Evolutionary conservation across 768 basidiomycete species (phyloP).

Genomic region (Mycena venus): DNA sequence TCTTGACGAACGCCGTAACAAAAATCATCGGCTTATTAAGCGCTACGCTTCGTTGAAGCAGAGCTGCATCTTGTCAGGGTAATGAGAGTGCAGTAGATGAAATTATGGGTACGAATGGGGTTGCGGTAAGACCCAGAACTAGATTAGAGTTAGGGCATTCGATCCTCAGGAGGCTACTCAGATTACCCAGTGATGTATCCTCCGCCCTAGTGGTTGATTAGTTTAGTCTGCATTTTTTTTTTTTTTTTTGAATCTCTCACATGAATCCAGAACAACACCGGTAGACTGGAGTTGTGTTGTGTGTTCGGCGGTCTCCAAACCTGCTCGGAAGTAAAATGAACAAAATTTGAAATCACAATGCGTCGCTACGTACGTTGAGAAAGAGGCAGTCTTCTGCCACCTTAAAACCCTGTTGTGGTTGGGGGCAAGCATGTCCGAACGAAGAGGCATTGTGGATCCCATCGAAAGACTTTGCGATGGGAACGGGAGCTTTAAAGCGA

Average conservation of each 20-base stretch:
- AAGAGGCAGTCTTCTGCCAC: constrained; percentile 67
- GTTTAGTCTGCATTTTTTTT: neutral
- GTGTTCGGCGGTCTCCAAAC: constrained; percentile 51
- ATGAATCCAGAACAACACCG: constrained; percentile 56
- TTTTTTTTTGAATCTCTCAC: constrained; percentile 31
- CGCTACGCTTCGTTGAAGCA: constrained; percentile 62
- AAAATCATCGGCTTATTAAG: constrained; percentile 67
- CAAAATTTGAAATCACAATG: neutral
- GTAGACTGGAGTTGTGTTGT: constrained; percentile 43
- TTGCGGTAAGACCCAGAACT: constrained; percentile 58
- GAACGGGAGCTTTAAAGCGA: constrained; percentile 69
- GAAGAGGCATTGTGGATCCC: constrained; percentile 56
- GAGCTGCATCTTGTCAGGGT: constrained; percentile 45
- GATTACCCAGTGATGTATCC: constrained; percentile 51
- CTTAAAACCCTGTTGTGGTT: constrained; percentile 58
- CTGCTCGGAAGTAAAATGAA: constrained; percentile 33
- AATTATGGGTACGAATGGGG: constrained; percentile 56
- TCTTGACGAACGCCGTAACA: constrained; percentile 58
- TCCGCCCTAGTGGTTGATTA: constrained; percentile 58
- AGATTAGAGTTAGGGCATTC: constrained; percentile 46
- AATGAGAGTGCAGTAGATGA: neutral
- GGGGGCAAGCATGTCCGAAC: constrained; percentile 73
- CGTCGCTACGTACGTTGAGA: constrained; percentile 55
- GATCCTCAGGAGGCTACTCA: neutral
- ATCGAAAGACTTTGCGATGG: constrained; percentile 48